Percentiles rank a stretch among this genome's conserved stretches.
phyloP scores from a whole-genome alignment of 768 basidiomycete species.

The Tylopilus felleus region DNA sequence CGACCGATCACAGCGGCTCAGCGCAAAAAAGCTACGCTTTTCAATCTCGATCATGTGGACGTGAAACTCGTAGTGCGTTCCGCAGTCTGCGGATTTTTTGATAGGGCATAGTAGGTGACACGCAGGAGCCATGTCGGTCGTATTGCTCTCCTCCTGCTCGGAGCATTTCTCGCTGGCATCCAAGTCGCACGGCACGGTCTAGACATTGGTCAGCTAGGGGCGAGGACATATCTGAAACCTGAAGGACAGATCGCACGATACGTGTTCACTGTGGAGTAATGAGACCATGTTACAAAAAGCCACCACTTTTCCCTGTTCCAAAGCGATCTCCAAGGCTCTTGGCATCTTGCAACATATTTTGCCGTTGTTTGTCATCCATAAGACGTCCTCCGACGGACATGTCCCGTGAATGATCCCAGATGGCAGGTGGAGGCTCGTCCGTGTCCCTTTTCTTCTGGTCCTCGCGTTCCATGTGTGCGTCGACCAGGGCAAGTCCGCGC shows the following conservation, averaged over 20 bases:
- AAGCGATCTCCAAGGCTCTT: slow-evolving; percentile 81
- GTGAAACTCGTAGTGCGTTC: slow-evolving; percentile 14
- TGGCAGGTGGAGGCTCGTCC: slow-evolving; percentile 55
- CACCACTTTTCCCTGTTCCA: slow-evolving; percentile 65
- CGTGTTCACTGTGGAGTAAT: not conserved
- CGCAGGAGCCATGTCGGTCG: no score
- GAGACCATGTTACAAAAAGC: slow-evolving; percentile 44
- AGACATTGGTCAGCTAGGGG: not conserved
- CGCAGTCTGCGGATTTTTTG: not conserved
- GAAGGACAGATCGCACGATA: not conserved
- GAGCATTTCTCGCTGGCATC: no score
- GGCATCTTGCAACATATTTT: slow-evolving; percentile 76
- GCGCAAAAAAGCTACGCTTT: not conserved
- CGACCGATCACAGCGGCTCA: not conserved
- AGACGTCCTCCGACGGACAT: slow-evolving; percentile 85
- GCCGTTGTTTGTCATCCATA: slow-evolving; percentile 84
- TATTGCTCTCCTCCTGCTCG: not conserved
- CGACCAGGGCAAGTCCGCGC: slow-evolving; percentile 54
- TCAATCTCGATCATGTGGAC: not conserved
- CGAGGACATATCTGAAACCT: not conserved
- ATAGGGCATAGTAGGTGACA: not conserved
- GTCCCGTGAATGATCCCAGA: slow-evolving; percentile 92
- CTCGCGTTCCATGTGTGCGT: slow-evolving; percentile 44
- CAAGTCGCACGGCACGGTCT: not conserved
- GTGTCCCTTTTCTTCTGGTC: slow-evolving; percentile 38